Conservation (phyloP, 2,329 filamentous ascomycete species). For the Penicillium oxalicum region DNA sequence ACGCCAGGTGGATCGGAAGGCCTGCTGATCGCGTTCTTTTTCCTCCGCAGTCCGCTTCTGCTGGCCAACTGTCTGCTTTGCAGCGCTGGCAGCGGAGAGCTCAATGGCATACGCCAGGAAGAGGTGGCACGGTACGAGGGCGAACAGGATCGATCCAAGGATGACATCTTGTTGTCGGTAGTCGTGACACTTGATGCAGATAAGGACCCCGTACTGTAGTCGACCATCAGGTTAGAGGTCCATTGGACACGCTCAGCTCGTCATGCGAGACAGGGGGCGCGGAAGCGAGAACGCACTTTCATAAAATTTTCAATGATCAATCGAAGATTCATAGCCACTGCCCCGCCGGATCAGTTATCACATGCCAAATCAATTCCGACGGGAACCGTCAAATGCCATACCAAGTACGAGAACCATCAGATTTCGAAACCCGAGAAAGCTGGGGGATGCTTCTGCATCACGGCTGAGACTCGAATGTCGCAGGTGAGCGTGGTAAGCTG, state of each 20-base stretch:
- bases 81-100: constrained; percentile 71
- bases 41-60: constrained; percentile 53
- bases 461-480: constrained; percentile 79
- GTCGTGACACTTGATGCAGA: constrained; percentile 85
- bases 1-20: constrained; percentile 71
- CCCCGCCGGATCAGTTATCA: constrained; percentile 7
- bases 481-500: constrained; percentile 69
- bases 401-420: constrained; percentile 89
- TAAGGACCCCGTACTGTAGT: constrained; percentile 79
- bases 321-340: constrained; percentile 86
- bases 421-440: constrained; percentile 90
- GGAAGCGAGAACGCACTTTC: constrained; percentile 54
- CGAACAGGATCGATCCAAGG: constrained; percentile 71
- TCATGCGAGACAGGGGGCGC: not conserved
- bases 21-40: constrained; percentile 53
- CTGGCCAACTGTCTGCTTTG: constrained; percentile 60
- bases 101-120: constrained; percentile 89
- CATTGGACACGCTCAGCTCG: not conserved
- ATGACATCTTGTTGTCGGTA: constrained; percentile 72
- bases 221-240: not conserved
- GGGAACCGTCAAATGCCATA: constrained; percentile 38
- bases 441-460: constrained; percentile 67
- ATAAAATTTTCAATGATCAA: constrained; percentile 95
- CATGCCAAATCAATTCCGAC: not conserved
- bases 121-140: constrained; percentile 83